Percentiles rank a stretch among this genome's conserved stretches.
phyloP scores from a whole-genome alignment of 75 land plant genomes.

The Cunninghamia lanceolata region DNA sequence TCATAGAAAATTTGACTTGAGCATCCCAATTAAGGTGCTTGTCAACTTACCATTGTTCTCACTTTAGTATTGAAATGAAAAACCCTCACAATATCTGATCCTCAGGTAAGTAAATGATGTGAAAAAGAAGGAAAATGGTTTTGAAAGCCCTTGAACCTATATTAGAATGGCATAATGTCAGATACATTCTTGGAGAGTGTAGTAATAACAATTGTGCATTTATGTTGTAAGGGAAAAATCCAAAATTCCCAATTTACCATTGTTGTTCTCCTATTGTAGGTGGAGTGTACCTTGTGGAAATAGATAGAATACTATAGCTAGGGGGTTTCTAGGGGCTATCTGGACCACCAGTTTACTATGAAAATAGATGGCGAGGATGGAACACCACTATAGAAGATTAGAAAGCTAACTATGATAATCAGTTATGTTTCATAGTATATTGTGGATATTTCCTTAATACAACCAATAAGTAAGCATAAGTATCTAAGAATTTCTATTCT shows the following conservation, averaged over 20 bases:
- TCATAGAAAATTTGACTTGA: not conserved
- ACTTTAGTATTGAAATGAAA: too few relatives aligned
- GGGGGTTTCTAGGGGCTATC: constrained; percentile 95
- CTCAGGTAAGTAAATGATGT: too few relatives aligned
- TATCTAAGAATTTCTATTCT: too few relatives aligned
- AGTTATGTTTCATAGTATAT: too few relatives aligned
- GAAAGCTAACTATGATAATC: constrained; percentile 52
- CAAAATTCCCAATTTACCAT: too few relatives aligned
- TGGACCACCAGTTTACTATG: constrained; percentile 86
- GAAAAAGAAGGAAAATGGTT: not conserved
- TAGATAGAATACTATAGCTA: constrained; percentile 85
- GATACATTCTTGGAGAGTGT: not conserved
- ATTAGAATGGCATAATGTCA: too few relatives aligned
- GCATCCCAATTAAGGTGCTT: not conserved
- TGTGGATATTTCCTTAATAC: too few relatives aligned
- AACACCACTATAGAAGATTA: constrained; percentile 70
- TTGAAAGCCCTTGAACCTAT: too few relatives aligned
- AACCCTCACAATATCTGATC: too few relatives aligned
- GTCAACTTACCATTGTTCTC: not conserved
- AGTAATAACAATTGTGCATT: not conserved
- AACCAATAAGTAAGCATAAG: too few relatives aligned
- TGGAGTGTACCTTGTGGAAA: constrained; percentile 68
- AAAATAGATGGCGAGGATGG: constrained; percentile 81
- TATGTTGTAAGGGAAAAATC: not conserved
- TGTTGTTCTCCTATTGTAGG: constrained; percentile 26